A percentile compares a stretch with the other conserved stretches of the same genome.
Conservation (phyloP, 805 yeast species). For the Ogataea wickerhamii region DNA sequence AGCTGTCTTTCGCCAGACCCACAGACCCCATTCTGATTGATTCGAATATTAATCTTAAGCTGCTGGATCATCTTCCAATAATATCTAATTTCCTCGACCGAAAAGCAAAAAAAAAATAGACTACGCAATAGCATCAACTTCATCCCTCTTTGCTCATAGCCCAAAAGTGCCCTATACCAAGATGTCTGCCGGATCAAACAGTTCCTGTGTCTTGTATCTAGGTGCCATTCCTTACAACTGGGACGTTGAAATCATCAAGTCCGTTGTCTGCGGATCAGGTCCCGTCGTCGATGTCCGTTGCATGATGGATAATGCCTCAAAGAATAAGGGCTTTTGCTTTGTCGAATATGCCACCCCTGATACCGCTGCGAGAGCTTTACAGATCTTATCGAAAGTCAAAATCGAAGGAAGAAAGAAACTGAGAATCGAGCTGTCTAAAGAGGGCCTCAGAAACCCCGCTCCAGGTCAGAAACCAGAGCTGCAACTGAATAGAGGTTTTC, state of each 20-base stretch:
- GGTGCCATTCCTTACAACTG: conserved; percentile 71
- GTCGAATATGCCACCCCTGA: conserved; percentile 52
- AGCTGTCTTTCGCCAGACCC: background rate
- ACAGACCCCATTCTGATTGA: background rate
- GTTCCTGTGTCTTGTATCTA: conserved; percentile 49
- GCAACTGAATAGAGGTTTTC: conserved; percentile 39
- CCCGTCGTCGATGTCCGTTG: conserved; percentile 64
- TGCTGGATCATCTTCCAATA: background rate
- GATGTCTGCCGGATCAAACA: conserved; percentile 20
- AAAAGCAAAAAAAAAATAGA: too few species aligned
- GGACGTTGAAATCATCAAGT: conserved; percentile 59
- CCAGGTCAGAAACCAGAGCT: conserved; percentile 41
- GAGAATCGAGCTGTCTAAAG: conserved; percentile 59
- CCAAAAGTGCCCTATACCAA: background rate
- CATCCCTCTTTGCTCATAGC: background rate
- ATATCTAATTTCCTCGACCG: background rate
- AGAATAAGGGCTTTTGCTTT: conserved; percentile 65
- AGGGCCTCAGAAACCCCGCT: conserved; percentile 44
- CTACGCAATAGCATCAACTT: background rate
- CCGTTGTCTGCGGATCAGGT: conserved; percentile 71
- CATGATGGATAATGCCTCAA: conserved; percentile 54
- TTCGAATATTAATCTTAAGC: background rate
- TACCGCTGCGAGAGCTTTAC: conserved; percentile 51
- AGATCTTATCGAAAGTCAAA: conserved; percentile 41
- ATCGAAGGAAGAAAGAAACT: conserved; percentile 46